A percentile compares a stretch with the other conserved stretches of the same genome.
phyloP scores from a whole-genome alignment of 306 rosid genomes.

The Medicago truncatula region MtrunA17r5.0-ANR NC_053048.1:1728501-1729000 shows the following conservation, averaged over 20 bases:
- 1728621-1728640: conserved; percentile 29
- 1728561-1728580: conserved; percentile 32
- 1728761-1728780: neutral
- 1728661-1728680: conserved; percentile 15
- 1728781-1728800: neutral
- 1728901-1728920: conserved; percentile 73
- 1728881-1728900: conserved; percentile 84
- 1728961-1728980: neutral
- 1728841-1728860: conserved; percentile 77
- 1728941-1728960: neutral
- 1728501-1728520: too few species aligned
- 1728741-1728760: neutral
- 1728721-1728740: conserved; percentile 6
- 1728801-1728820: conserved; percentile 17
- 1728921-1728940: conserved; percentile 71
- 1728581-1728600: conserved; percentile 35
- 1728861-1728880: conserved; percentile 93
- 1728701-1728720: conserved; percentile 15
- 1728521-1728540: conserved; percentile 23
- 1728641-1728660: conserved; percentile 23
- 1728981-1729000: too few species aligned
- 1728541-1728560: conserved; percentile 49
- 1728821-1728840: conserved; percentile 37
- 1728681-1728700: conserved; percentile 32
- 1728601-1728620: conserved; percentile 18